A percentile compares a stretch with the other conserved stretches of the same genome.
These are phyloP conservation scores for Spiraea crenata DNA, from an alignment of 331 rosid species.

Conservation along the genomic window DNA sequence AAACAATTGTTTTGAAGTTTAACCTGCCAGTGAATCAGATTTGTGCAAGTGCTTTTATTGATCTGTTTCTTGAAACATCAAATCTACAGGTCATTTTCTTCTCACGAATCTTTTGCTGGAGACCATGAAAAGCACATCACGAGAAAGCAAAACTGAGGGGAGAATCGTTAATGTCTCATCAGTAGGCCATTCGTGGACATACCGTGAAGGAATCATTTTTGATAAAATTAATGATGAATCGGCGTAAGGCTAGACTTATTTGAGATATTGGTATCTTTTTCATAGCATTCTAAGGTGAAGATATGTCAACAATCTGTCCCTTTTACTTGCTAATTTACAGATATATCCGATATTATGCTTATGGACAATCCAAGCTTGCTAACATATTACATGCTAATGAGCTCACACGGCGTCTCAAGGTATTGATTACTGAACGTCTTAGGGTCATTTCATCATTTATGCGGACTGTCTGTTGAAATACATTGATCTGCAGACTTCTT, in stretches of 20 bases:
- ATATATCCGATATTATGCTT: constrained; percentile 44
- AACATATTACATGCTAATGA: constrained; percentile 68
- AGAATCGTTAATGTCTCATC: constrained; percentile 46
- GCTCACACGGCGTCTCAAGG: constrained; percentile 71
- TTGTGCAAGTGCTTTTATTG: not conserved
- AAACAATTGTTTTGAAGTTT: not conserved
- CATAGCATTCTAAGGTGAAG: not conserved
- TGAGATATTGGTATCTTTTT: not conserved
- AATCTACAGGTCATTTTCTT: constrained; percentile 61
- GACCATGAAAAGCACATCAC: constrained; percentile 36
- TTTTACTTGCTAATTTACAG: constrained; percentile 29
- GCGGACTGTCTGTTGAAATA: no score
- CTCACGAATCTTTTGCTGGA: constrained; percentile 68
- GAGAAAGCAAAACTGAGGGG: constrained; percentile 28
- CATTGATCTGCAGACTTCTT: not conserved
- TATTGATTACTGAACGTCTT: not conserved
- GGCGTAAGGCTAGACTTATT: constrained; percentile 23
- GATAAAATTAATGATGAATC: constrained; percentile 60
- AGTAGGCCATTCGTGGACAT: constrained; percentile 23
- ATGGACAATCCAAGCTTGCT: constrained; percentile 76
- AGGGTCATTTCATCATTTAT: no score
- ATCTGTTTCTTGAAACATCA: not conserved
- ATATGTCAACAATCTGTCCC: constrained; percentile 21
- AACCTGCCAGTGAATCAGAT: not conserved
- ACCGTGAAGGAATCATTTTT: constrained; percentile 45